Evolutionary conservation across 331 rosid species (phyloP).

Genomic region (Quercus lobata): DNA sequence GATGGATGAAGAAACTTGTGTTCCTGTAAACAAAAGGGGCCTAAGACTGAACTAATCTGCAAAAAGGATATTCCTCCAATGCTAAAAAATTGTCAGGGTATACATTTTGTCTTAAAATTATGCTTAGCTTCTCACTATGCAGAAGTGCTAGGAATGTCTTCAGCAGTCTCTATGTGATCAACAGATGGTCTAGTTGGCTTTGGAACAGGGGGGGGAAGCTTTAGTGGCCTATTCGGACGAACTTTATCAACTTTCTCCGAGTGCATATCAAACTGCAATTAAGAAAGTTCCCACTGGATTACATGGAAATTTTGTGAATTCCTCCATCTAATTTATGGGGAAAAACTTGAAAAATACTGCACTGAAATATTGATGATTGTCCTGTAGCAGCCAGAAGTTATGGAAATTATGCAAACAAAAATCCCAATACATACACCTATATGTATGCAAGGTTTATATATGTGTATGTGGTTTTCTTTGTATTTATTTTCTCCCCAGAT

Average conservation of each 20-base stretch:
- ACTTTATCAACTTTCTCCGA: slow-evolving; percentile 53
- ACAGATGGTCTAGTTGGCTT: slow-evolving; percentile 40
- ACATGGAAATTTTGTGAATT: background rate
- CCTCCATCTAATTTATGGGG: background rate
- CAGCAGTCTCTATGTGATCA: slow-evolving; percentile 25
- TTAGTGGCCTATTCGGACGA: slow-evolving; percentile 60
- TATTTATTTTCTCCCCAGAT: background rate
- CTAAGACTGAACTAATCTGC: background rate
- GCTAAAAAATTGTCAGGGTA: slow-evolving; percentile 20
- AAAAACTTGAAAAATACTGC: background rate
- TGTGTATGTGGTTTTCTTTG: background rate
- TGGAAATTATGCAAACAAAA: background rate
- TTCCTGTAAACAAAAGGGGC: slow-evolving; percentile 9
- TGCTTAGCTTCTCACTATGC: slow-evolving; percentile 36
- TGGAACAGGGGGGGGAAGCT: slow-evolving; percentile 43
- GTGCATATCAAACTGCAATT: slow-evolving; percentile 53
- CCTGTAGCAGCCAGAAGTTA: background rate
- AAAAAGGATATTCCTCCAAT: slow-evolving; percentile 5
- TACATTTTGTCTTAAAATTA: slow-evolving; percentile 5
- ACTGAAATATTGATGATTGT: background rate
- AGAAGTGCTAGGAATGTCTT: slow-evolving; percentile 50
- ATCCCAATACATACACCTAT: background rate
- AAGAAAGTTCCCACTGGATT: background rate
- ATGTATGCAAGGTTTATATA: background rate
- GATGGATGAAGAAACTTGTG: background rate